Conservation (phyloP, 441 rosid genomes). For the Adansonia gregorii region DNA sequence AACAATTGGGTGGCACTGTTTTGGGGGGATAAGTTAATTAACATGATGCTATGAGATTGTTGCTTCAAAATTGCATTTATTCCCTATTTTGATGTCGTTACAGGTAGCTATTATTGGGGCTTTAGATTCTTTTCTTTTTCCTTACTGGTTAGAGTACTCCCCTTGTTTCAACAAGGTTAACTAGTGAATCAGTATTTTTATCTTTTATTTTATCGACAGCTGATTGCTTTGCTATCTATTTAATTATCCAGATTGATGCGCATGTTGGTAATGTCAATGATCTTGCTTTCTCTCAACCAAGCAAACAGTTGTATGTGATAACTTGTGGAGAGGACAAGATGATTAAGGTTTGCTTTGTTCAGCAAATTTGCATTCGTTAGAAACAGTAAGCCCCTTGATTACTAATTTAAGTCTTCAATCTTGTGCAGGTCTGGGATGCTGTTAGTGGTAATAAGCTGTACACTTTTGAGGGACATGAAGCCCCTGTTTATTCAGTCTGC, state of each 20-base stretch:
- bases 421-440: conserved; percentile 68
- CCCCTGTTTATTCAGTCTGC: conserved; percentile 64
- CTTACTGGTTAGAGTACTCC: neutral
- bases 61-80: neutral
- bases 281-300: conserved; percentile 61
- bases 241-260: conserved; percentile 52
- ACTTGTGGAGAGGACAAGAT: conserved; percentile 71
- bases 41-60: neutral
- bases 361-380: neutral
- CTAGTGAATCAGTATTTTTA: neutral
- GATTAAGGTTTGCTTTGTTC: conserved; percentile 50
- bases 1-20: neutral
- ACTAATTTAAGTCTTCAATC: neutral
- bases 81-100: neutral
- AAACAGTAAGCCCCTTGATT: neutral
- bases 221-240: neutral
- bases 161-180: neutral
- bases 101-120: neutral
- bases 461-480: conserved; percentile 69
- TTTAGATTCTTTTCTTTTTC: conserved; percentile 3
- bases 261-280: conserved; percentile 63
- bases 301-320: conserved; percentile 52
- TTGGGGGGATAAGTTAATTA: neutral
- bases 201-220: neutral
- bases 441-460: conserved; percentile 48